A percentile compares a stretch with the other conserved stretches of the same genome.
phyloP scores from a whole-genome alignment of 306 rosid genomes.

The Inga leiocalycina region DNA sequence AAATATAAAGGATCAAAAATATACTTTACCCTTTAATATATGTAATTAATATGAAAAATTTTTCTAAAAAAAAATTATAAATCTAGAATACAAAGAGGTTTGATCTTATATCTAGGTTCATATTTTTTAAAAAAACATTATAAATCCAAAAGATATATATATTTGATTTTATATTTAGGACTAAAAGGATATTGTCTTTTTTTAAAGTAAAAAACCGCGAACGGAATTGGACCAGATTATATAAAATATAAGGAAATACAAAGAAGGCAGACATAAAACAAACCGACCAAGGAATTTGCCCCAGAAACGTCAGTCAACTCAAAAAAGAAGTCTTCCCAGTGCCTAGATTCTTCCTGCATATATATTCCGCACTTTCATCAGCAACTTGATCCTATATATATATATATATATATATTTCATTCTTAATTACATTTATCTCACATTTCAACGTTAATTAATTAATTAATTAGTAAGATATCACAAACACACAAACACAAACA shows the following conservation, averaged over 20 bases:
- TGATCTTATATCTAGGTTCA: no score
- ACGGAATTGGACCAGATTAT: neutral
- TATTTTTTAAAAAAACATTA: no score
- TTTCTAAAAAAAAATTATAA: no score
- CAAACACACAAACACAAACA: neutral
- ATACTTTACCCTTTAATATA: no score
- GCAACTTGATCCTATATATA: neutral
- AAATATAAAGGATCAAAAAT: no score
- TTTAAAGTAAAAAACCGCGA: neutral
- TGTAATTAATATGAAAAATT: no score
- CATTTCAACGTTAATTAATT: neutral
- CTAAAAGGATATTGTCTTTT: no score
- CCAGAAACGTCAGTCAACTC: neutral
- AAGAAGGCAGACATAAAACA: neutral
- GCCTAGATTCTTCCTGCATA: neutral
- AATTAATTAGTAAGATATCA: neutral
- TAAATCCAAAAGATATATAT: no score
- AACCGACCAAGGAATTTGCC: neutral
- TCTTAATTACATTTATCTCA: neutral
- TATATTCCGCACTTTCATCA: neutral
- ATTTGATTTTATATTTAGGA: no score
- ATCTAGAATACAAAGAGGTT: no score
- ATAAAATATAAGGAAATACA: neutral
- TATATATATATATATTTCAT: neutral
- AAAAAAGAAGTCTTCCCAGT: neutral